Evolutionary conservation across 306 rosid species (phyloP).

Genomic region (Fragaria nilgerrensis): DNA sequence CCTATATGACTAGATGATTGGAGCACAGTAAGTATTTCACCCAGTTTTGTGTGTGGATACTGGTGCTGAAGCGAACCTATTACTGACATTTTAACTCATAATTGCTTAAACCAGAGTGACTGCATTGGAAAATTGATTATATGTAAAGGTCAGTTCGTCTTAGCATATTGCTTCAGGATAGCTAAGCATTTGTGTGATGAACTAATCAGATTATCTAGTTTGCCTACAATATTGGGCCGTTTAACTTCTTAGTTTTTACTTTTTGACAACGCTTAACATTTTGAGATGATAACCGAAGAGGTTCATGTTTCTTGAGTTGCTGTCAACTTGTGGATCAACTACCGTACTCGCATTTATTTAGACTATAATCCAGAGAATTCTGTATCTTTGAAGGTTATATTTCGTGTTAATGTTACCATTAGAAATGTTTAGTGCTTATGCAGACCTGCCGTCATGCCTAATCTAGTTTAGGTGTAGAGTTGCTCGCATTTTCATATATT

Average conservation of each 20-base stretch:
- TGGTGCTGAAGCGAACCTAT: conserved; percentile 23
- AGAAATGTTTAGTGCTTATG: not conserved
- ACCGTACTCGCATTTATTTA: not conserved
- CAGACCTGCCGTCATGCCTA: not conserved
- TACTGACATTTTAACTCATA: conserved; percentile 14
- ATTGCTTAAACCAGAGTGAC: conserved; percentile 15
- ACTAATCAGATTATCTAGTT: conserved; percentile 9
- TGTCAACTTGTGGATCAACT: not conserved
- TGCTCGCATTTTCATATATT: too few species aligned
- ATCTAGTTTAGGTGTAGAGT: too few species aligned
- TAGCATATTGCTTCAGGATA: not conserved
- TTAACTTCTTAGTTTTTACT: not conserved
- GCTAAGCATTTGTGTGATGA: conserved; percentile 15
- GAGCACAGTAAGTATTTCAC: conserved; percentile 29
- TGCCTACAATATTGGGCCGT: not conserved
- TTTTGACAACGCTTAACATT: not conserved
- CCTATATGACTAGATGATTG: conserved; percentile 52
- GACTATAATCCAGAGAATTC: not conserved
- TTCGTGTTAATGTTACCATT: not conserved
- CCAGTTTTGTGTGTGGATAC: conserved; percentile 38
- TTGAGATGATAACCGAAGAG: not conserved
- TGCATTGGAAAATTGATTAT: conserved; percentile 11
- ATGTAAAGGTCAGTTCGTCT: conserved; percentile 16
- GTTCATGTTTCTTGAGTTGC: not conserved
- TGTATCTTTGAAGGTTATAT: not conserved